phyloP scores from a whole-genome alignment of 495 filamentous ascomycete species.

The Tricharina praecox region DNA sequence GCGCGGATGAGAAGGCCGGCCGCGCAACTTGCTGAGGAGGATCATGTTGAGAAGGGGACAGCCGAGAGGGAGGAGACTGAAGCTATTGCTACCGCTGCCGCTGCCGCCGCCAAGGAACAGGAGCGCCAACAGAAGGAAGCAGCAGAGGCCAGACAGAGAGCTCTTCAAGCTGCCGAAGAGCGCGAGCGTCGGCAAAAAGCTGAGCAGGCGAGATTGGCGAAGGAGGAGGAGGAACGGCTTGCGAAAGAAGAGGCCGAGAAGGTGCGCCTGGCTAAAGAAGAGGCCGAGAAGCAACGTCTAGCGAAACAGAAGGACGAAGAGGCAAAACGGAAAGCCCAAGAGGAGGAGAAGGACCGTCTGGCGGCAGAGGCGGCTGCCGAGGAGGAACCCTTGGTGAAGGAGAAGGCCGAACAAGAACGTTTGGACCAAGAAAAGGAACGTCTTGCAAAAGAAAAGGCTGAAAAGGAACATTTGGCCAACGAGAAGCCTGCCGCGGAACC shows the following conservation, averaged over 20 bases:
- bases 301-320: neutral
- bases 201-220: neutral
- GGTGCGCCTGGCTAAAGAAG: neutral
- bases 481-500: neutral
- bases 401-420: neutral
- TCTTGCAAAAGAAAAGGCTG: neutral
- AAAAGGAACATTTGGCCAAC: neutral
- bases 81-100: slow-evolving; percentile 6
- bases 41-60: slow-evolving; percentile 1
- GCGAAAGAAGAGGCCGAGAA: slow-evolving; percentile 10
- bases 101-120: slow-evolving; percentile 12
- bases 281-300: slow-evolving; percentile 6
- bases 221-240: slow-evolving; percentile 4
- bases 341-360: slow-evolving; percentile 3
- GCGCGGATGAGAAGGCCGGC: neutral
- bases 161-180: neutral
- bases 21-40: neutral
- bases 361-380: too few species aligned
- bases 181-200: neutral
- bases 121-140: neutral
- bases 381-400: too few species aligned
- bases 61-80: slow-evolving; percentile 6
- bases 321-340: slow-evolving; percentile 1
- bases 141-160: slow-evolving; percentile 1
- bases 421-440: neutral